These are phyloP conservation scores for Penicillium sp. DNA, from an alignment of 2,329 filamentous ascomycete genomes.

Conservation along the genomic window DNA sequence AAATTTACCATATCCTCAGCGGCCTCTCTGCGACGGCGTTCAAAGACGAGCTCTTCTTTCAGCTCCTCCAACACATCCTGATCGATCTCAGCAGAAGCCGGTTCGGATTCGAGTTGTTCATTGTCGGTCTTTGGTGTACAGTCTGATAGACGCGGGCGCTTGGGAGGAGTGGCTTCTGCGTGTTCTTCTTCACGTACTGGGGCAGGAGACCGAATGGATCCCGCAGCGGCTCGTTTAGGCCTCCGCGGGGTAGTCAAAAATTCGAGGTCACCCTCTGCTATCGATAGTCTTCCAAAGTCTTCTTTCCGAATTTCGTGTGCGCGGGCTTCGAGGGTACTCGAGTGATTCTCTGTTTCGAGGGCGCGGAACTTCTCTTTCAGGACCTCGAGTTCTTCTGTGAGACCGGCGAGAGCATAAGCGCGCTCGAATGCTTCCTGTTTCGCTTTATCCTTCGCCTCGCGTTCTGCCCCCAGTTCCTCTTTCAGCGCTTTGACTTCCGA, in stretches of 20 bases:
- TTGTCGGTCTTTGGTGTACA: conserved; percentile 21
- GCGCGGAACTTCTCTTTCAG: conserved; percentile 44
- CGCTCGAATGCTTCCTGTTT: conserved; percentile 50
- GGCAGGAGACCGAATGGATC: conserved; percentile 25
- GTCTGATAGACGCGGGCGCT: conserved; percentile 36
- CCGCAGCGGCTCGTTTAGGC: conserved; percentile 36
- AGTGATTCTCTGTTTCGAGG: conserved; percentile 40
- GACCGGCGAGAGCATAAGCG: conserved; percentile 46
- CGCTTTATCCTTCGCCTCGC: conserved; percentile 47
- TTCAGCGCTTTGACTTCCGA: conserved; percentile 51
- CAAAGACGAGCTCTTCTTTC: conserved; percentile 52
- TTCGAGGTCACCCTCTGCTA: conserved; percentile 35
- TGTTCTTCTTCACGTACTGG: conserved; percentile 11
- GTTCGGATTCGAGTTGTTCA: conserved; percentile 28
- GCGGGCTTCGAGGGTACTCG: conserved; percentile 33
- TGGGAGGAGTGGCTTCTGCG: conserved; percentile 34
- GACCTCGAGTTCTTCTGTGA: conserved; percentile 46
- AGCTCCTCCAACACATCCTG: conserved; percentile 46
- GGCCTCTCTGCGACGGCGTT: conserved; percentile 51
- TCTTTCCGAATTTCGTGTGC: conserved; percentile 34
- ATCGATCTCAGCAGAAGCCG: conserved; percentile 31
- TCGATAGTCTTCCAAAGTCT: conserved; percentile 28
- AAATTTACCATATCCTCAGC: conserved; percentile 58
- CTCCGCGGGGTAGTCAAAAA: conserved; percentile 34
- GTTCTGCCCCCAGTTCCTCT: conserved; percentile 52